Percentiles rank a stretch among this genome's conserved stretches.
Evolutionary conservation across 495 filamentous ascomycete species (phyloP).

Genomic region (Massariosphaeria phaeospora): DNA sequence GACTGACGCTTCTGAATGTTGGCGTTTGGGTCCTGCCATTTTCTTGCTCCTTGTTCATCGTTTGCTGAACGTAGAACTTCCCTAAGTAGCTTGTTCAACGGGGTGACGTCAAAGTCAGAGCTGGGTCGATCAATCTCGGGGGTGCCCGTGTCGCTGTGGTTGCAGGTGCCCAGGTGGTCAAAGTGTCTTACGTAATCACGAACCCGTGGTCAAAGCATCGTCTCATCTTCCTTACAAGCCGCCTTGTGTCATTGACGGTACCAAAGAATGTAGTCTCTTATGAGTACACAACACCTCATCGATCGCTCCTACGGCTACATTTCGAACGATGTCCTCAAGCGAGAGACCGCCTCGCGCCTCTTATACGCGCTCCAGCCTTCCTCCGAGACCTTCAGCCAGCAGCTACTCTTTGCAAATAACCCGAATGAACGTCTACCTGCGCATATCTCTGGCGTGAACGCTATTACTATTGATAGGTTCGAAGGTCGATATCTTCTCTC

Average conservation of each 20-base stretch:
- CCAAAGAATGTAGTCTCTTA: conserved; percentile 46
- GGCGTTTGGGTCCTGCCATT: conserved; percentile 8
- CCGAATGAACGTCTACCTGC: conserved; percentile 45
- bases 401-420: conserved; percentile 4
- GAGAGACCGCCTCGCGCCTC: conserved; percentile 57
- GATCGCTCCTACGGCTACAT: conserved; percentile 64
- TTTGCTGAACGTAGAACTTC: neutral
- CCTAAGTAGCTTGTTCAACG: neutral
- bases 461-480: conserved; percentile 68
- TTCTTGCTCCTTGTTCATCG: neutral
- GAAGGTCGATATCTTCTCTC: conserved; percentile 77
- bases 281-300: conserved; percentile 70
- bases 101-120: neutral
- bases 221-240: neutral
- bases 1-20: neutral
- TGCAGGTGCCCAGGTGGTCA: too few species aligned
- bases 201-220: conserved; percentile 16
- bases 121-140: neutral
- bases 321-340: conserved; percentile 55
- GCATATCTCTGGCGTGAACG: conserved; percentile 70
- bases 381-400: conserved; percentile 61
- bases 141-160: neutral
- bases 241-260: neutral
- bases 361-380: conserved; percentile 57
- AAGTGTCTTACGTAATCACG: conserved; percentile 4